A percentile compares a stretch with the other conserved stretches of the same genome.
These are phyloP conservation scores for Salvia rosmarinus DNA, from an alignment of 257 asterid species.

Conservation along the genomic window DNA sequence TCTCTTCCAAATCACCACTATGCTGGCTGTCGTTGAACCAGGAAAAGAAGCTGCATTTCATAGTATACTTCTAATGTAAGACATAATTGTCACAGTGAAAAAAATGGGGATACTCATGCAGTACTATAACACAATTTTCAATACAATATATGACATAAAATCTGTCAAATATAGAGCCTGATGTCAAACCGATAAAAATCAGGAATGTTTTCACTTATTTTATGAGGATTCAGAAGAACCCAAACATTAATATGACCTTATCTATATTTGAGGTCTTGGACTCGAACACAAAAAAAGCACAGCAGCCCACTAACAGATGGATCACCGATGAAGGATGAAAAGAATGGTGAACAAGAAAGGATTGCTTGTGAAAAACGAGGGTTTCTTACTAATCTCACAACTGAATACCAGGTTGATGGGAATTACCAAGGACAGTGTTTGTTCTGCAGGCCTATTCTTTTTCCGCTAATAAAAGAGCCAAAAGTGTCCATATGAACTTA, in stretches of 20 bases:
- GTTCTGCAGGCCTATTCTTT: background rate
- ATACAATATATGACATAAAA: no score
- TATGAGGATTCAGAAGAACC: no score
- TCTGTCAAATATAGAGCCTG: no score
- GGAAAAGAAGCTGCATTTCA: conserved; percentile 78
- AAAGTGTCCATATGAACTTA: background rate
- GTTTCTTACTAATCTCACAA: background rate
- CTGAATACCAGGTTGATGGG: background rate
- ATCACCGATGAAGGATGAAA: background rate
- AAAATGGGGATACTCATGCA: conserved; percentile 28
- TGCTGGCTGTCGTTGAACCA: conserved; percentile 73
- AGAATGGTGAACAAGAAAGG: background rate
- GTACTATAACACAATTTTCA: background rate
- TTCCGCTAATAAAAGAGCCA: background rate
- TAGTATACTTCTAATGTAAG: conserved; percentile 30
- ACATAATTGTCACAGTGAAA: background rate
- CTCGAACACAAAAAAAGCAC: no score
- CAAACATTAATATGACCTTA: no score
- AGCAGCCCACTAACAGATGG: no score
- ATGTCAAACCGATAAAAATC: no score
- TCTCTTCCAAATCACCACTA: conserved; percentile 66
- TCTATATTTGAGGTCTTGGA: no score
- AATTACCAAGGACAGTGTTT: background rate
- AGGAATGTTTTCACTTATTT: no score
- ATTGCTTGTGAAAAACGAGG: background rate